A percentile compares a stretch with the other conserved stretches of the same genome.
Evolutionary conservation across 768 basidiomycete species (phyloP).

Genomic region (Naganishia friedmannii): DNA sequence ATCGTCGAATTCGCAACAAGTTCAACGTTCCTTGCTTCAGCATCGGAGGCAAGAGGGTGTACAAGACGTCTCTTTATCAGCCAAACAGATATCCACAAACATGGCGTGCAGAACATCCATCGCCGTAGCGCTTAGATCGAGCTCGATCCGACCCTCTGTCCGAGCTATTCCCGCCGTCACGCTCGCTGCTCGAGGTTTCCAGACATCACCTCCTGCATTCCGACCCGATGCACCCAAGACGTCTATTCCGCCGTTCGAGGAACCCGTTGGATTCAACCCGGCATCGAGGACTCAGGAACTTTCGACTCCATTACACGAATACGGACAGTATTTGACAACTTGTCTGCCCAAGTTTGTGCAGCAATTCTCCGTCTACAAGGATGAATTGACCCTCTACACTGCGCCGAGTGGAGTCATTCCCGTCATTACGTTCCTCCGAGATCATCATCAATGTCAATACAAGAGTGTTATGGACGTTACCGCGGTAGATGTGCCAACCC

Average conservation of each 20-base stretch:
- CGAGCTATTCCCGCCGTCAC: not conserved
- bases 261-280: constrained; percentile 85
- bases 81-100: not conserved
- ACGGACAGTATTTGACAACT: constrained; percentile 87
- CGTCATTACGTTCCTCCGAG: constrained; percentile 84
- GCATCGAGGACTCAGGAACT: constrained; percentile 68
- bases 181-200: constrained; percentile 5
- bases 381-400: constrained; percentile 87
- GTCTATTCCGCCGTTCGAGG: constrained; percentile 69
- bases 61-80: not conserved
- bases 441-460: constrained; percentile 93
- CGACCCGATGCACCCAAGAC: constrained; percentile 34
- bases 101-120: constrained; percentile 17
- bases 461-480: constrained; percentile 89
- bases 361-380: constrained; percentile 94
- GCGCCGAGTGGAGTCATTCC: constrained; percentile 77
- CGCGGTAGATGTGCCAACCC: constrained; percentile 90
- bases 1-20: constrained; percentile 22
- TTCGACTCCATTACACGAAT: constrained; percentile 77
- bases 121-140: constrained; percentile 16
- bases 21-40: not conserved
- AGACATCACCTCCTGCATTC: constrained; percentile 9
- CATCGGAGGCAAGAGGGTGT: not conserved
- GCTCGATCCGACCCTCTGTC: constrained; percentile 12
- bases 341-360: constrained; percentile 96